Evolutionary conservation across 331 rosid genomes (phyloP).

Genomic region (Prunus yedoensis): DNA sequence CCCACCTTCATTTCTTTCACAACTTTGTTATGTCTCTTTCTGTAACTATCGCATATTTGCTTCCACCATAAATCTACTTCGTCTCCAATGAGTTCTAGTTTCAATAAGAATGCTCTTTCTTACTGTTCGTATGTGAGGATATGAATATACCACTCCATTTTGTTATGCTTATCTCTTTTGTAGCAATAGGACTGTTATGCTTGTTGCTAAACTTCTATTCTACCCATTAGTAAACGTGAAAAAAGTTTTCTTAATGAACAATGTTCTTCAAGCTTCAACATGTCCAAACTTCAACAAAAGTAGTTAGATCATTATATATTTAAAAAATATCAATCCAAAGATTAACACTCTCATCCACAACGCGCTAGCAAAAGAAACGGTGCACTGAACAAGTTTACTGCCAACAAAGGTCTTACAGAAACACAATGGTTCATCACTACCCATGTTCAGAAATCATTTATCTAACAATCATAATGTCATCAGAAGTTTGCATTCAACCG

Average conservation of each 20-base stretch:
- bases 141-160: not conserved
- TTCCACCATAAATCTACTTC: not conserved
- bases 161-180: not conserved
- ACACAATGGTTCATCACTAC: not conserved
- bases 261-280: not conserved
- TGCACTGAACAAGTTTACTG: not conserved
- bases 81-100: not conserved
- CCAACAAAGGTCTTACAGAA: not conserved
- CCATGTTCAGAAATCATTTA: not conserved
- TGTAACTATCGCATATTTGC: not conserved
- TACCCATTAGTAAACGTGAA: not conserved
- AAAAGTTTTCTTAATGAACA: not conserved
- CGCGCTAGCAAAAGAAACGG: not conserved
- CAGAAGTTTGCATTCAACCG: not conserved
- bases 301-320: not conserved
- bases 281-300: not conserved
- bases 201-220: not conserved
- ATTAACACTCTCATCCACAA: not conserved
- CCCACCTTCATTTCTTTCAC: not conserved
- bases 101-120: not conserved
- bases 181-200: not conserved
- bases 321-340: not conserved
- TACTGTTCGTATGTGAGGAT: not conserved
- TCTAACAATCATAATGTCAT: not conserved
- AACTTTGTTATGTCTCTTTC: not conserved